phyloP scores from a whole-genome alignment of 208 protist genomes.

The Leishmania martiniquensis region DNA sequence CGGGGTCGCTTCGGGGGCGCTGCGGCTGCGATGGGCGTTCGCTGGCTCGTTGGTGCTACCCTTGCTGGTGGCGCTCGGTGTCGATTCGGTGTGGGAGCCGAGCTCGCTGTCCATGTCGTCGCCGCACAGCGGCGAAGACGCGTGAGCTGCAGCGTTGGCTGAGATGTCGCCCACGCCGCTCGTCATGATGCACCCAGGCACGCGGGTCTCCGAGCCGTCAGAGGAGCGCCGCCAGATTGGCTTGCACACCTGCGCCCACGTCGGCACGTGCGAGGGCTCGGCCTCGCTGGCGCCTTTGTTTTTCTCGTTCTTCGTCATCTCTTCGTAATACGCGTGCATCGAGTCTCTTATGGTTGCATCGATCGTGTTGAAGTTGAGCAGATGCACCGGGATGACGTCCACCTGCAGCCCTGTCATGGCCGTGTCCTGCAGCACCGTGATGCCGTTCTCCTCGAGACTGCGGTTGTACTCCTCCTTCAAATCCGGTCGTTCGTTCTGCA shows the following conservation, averaged over 20 bases:
- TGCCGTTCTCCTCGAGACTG: constrained; percentile 65
- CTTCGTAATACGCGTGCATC: constrained; percentile 32
- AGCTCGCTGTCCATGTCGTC: background rate
- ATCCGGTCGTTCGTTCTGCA: constrained; percentile 63
- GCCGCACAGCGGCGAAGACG: background rate
- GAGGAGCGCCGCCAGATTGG: constrained; percentile 30
- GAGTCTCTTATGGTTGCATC: constrained; percentile 58
- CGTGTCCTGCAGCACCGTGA: constrained; percentile 79
- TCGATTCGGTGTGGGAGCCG: background rate
- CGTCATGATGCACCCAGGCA: constrained; percentile 26
- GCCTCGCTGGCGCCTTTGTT: constrained; percentile 12
- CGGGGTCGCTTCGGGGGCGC: background rate
- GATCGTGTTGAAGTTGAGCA: constrained; percentile 63
- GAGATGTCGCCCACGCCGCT: constrained; percentile 8
- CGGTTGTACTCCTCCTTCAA: constrained; percentile 72
- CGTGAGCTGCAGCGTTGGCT: background rate
- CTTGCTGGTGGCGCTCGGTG: no score
- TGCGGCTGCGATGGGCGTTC: background rate
- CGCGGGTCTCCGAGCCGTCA: background rate
- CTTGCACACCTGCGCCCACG: constrained; percentile 40
- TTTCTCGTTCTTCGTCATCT: constrained; percentile 4
- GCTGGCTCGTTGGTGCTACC: no score
- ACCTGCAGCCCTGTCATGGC: constrained; percentile 90
- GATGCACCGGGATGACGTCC: constrained; percentile 78
- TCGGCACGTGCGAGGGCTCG: constrained; percentile 9